phyloP scores from a whole-genome alignment of 306 rosid species.

The Glycine tomentella region DNA sequence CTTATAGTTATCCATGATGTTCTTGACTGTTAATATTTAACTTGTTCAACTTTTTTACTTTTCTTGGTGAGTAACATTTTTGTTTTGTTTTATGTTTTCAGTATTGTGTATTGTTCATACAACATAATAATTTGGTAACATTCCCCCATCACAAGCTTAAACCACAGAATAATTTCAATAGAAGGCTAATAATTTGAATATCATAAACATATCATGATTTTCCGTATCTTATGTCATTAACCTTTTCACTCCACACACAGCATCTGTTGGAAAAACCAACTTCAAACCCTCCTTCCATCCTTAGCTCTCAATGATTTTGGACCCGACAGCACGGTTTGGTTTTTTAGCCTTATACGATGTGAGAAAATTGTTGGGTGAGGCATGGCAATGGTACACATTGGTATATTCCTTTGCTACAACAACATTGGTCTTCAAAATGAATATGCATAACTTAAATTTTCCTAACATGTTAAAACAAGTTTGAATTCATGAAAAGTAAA shows the following conservation, averaged over 20 bases:
- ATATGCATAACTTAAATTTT: not conserved
- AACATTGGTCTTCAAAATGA: not conserved
- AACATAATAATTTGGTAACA: not conserved
- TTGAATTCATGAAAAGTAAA: no score
- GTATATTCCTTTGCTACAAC: not conserved
- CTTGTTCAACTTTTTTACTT: not conserved
- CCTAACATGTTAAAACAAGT: no score
- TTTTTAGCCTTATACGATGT: not conserved
- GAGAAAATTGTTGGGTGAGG: not conserved
- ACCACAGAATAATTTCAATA: not conserved
- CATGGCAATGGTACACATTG: not conserved
- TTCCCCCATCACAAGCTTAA: no score
- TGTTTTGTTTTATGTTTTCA: constrained; percentile 30
- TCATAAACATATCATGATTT: not conserved
- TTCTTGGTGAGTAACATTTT: not conserved
- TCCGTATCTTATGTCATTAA: not conserved
- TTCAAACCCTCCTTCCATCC: constrained; percentile 12
- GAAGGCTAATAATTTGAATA: constrained; percentile 17
- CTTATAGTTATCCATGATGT: not conserved
- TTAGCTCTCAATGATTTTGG: not conserved
- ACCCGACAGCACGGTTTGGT: not conserved
- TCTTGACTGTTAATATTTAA: constrained; percentile 12
- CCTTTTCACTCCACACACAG: not conserved
- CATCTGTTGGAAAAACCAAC: not conserved
- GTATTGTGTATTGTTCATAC: not conserved